Conservation (phyloP, 2,329 filamentous ascomycete genomes). For the Exophiala aquamarina region DNA sequence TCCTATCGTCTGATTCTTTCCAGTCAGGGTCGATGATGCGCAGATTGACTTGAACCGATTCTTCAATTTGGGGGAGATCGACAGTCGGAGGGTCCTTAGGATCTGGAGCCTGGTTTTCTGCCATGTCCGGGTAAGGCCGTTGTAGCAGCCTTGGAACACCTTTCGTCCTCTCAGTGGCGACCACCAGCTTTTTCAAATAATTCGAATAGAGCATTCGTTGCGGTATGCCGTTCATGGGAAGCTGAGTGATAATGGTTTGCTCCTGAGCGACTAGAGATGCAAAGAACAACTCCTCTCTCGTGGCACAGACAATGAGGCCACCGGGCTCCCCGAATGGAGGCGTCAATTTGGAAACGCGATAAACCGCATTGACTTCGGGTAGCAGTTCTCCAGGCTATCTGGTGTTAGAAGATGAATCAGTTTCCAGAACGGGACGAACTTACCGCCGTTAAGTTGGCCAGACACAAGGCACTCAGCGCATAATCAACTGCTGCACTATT, state of each 20-base stretch:
- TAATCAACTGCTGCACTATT: constrained; percentile 15
- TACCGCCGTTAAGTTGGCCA: constrained; percentile 19
- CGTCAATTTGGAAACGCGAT: constrained; percentile 34
- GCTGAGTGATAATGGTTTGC: constrained; percentile 42
- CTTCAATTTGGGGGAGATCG: neutral
- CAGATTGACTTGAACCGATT: neutral
- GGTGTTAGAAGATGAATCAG: constrained; percentile 7
- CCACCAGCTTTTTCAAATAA: constrained; percentile 48
- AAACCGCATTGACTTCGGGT: constrained; percentile 33
- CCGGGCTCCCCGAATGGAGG: constrained; percentile 32
- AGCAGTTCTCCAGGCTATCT: constrained; percentile 10
- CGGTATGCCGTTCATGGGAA: constrained; percentile 42
- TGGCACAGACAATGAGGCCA: constrained; percentile 49
- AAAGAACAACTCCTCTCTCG: constrained; percentile 48
- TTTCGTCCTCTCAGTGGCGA: constrained; percentile 40
- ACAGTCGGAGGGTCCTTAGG: neutral
- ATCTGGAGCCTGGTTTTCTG: neutral
- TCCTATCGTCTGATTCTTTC: constrained; percentile 1
- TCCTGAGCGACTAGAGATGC: constrained; percentile 41
- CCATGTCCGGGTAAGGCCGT: neutral
- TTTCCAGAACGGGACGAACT: neutral
- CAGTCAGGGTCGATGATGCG: constrained; percentile 10
- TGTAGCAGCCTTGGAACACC: neutral
- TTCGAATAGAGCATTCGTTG: constrained; percentile 46
- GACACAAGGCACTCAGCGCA: constrained; percentile 14